A percentile compares a stretch with the other conserved stretches of the same genome.
Evolutionary conservation across 148 eudicot species (phyloP).

Genomic region (Persicaria maculosa): DNA sequence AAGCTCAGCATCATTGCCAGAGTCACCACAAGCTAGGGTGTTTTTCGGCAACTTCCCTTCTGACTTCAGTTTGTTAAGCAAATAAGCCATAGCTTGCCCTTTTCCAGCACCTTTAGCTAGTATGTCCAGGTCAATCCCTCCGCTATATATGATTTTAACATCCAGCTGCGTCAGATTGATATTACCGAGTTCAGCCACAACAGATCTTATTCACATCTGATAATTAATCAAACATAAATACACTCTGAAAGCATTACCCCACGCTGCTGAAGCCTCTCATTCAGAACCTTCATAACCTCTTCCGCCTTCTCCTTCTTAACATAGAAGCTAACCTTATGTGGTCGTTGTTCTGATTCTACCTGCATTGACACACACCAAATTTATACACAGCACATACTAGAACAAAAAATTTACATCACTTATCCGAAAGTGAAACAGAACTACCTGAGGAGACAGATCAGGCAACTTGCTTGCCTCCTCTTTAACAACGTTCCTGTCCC

Average conservation of each 20-base stretch:
- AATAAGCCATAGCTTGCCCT: constrained; percentile 75
- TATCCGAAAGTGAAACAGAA: neutral
- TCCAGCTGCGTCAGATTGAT: constrained; percentile 40
- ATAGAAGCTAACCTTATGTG: constrained; percentile 65
- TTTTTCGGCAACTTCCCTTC: constrained; percentile 42
- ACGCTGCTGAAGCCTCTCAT: constrained; percentile 41
- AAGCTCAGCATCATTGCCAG: constrained; percentile 74
- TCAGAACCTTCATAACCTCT: constrained; percentile 50
- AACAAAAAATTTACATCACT: neutral
- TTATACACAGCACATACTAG: neutral
- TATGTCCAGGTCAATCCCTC: constrained; percentile 67
- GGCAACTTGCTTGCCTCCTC: constrained; percentile 49
- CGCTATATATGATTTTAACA: constrained; percentile 66
- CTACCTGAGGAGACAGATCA: constrained; percentile 63
- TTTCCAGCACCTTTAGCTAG: constrained; percentile 77
- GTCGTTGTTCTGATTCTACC: constrained; percentile 58
- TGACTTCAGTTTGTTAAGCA: constrained; percentile 49
- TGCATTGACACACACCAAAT: constrained; percentile 24
- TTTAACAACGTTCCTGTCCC: constrained; percentile 49
- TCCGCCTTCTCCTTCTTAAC: constrained; percentile 58
- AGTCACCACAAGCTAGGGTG: constrained; percentile 72
- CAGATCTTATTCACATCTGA: neutral
- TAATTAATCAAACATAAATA: neutral
- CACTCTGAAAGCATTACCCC: constrained; percentile 37
- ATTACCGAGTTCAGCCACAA: neutral